These are phyloP conservation scores for Pseudohyphozyma bogoriensis DNA, from an alignment of 768 basidiomycete species.

Conservation along the genomic window DNA sequence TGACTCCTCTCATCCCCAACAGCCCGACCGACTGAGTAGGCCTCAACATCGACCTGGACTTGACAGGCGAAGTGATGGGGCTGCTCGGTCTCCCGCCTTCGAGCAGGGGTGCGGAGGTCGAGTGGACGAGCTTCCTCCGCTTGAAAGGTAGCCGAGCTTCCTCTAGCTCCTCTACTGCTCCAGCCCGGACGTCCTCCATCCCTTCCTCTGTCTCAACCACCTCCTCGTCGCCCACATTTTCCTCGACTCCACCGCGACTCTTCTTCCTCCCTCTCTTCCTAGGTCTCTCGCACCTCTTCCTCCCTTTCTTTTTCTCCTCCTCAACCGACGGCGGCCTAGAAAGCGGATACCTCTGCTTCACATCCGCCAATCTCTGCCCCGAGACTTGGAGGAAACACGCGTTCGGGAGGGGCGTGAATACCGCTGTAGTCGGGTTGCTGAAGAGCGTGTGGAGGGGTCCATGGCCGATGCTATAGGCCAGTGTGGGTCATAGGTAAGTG, in stretches of 20 bases:
- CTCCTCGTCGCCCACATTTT: too few relatives aligned
- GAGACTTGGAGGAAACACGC: slow-evolving; percentile 74
- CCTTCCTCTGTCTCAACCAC: too few relatives aligned
- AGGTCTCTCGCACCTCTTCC: background rate
- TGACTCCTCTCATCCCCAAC: background rate
- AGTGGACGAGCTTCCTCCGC: background rate
- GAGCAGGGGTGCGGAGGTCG: background rate
- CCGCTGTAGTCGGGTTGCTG: slow-evolving; percentile 48
- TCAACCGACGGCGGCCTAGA: slow-evolving; percentile 34
- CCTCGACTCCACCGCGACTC: background rate
- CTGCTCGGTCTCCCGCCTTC: background rate
- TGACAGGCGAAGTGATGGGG: background rate
- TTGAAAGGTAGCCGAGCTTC: background rate
- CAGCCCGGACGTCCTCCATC: background rate
- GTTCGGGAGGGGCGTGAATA: slow-evolving; percentile 72
- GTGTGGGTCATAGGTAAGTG: slow-evolving; percentile 4
- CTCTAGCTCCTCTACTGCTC: too few relatives aligned
- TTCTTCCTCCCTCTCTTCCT: background rate
- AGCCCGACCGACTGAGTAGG: slow-evolving; percentile 2
- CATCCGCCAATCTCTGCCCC: slow-evolving; percentile 55
- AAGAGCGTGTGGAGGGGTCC: slow-evolving; percentile 69
- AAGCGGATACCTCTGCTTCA: slow-evolving; percentile 39
- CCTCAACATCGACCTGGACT: background rate
- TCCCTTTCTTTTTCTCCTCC: background rate
- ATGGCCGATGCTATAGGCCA: slow-evolving; percentile 55